Base-by-base conservation (phyloP, 352 stramenopile genomes). In the Globisporangium perplexum region DNA sequence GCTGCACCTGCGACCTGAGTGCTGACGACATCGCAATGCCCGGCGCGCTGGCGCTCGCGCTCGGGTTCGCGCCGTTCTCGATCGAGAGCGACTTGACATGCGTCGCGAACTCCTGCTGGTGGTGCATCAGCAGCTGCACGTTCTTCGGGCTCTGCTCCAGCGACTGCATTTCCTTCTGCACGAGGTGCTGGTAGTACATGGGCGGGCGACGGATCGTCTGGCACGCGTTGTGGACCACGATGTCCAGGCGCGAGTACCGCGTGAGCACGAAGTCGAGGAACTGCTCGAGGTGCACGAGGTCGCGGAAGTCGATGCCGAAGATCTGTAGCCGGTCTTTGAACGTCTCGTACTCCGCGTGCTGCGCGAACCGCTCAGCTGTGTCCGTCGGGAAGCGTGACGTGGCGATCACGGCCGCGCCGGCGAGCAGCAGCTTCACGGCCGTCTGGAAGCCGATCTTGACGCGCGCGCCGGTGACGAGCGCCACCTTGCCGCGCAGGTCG, bases 391-490 rank as follows among this genome's bases (percentile, higher is more conserved):
- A 99, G 7, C 96, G 81, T 4, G 94, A 98, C 5, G 95, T 98
- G 17, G 90, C 95, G 55, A 98, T 95, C 35, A 99, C 95, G 7
- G 78, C 88, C 0, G 83, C 85, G n/a, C 94, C 93, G 2, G 81
- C 89, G 3, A 97, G 69, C 39, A 99, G 70, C 38, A 98, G 67
- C 69, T 98, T 98, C 30, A 99, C 69, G 23, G 88, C 91, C 2
- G 88, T 85, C 64, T 98, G 93, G 63, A 95, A 98, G 17, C 96
- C 96, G 71, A 99, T 99, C 74, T 99, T 99, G 53, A 99, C 95
- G 11, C 96, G 86, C 41, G 90, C 91, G 39, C 96, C 96, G 0
- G 96, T 99, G 17, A 99, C 88, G 8, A 99, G 65, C 6, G 92
- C 93, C 8, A 98, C 83, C 46, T 92, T 96, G 22, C 87, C 87